phyloP scores from a whole-genome alignment of 2,329 filamentous ascomycete genomes.

The Fusarium abutilonis region DNA sequence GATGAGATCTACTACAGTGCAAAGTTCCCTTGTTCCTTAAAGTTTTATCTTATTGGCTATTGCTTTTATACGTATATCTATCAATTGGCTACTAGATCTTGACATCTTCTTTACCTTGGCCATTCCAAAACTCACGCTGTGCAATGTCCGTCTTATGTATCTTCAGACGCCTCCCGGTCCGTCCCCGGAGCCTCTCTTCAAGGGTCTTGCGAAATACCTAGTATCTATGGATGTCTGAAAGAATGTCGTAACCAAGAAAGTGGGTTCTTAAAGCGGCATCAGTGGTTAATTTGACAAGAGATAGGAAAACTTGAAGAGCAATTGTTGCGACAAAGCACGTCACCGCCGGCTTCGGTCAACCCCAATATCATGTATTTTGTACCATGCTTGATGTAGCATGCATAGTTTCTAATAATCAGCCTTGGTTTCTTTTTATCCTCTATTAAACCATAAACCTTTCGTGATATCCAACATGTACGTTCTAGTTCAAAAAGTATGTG shows the following conservation, averaged over 20 bases:
- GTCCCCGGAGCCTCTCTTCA: slow-evolving; percentile 3
- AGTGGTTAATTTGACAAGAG: neutral
- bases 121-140: neutral
- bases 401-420: no score
- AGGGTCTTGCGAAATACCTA: neutral
- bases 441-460: neutral
- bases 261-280: no score
- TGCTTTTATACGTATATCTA: neutral
- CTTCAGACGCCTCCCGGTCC: neutral
- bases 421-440: no score
- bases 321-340: slow-evolving; percentile 28
- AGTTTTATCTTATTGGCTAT: slow-evolving; percentile 3
- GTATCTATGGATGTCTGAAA: no score
- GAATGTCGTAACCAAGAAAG: no score
- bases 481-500: slow-evolving; percentile 1
- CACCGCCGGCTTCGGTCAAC: slow-evolving; percentile 23
- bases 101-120: slow-evolving; percentile 10
- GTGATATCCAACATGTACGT: neutral
- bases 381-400: neutral
- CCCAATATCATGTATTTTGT: neutral
- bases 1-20: slow-evolving; percentile 14
- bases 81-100: neutral
- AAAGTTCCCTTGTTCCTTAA: neutral
- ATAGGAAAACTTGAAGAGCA: slow-evolving; percentile 11
- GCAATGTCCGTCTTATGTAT: slow-evolving; percentile 12